These are phyloP conservation scores for Elongisporangium anandrum DNA, from an alignment of 352 stramenopile genomes.

Conservation along the genomic window DNA sequence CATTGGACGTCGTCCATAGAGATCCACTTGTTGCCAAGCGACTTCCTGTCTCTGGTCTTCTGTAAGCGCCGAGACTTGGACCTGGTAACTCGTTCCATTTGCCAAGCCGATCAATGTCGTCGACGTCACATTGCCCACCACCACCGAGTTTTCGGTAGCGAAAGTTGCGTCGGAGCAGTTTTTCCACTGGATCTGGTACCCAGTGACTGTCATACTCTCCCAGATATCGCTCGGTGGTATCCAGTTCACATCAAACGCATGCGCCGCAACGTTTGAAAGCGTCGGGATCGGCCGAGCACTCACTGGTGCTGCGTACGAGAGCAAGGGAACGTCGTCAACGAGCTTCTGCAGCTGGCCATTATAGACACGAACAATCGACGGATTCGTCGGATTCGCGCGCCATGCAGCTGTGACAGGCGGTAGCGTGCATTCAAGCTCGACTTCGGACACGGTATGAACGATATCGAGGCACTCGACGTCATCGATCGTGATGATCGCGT, in stretches of 20 bases:
- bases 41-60: slow-evolving; percentile 54
- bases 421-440: slow-evolving; percentile 72
- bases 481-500: slow-evolving; percentile 69
- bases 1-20: slow-evolving; percentile 71
- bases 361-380: slow-evolving; percentile 55
- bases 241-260: slow-evolving; percentile 84
- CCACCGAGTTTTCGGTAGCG: slow-evolving; percentile 16
- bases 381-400: slow-evolving; percentile 25
- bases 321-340: slow-evolving; percentile 43
- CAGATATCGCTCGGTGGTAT: slow-evolving; percentile 47
- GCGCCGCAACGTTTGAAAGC: slow-evolving; percentile 75
- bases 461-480: slow-evolving; percentile 63
- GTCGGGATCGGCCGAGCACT: slow-evolving; percentile 21
- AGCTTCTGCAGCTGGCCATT: slow-evolving; percentile 61
- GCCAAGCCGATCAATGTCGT: slow-evolving; percentile 80
- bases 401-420: slow-evolving; percentile 26
- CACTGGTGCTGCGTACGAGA: slow-evolving; percentile 63
- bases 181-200: slow-evolving; percentile 73
- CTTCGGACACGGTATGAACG: slow-evolving; percentile 45
- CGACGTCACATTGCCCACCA: slow-evolving; percentile 90
- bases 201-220: slow-evolving; percentile 78
- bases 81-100: slow-evolving; percentile 59
- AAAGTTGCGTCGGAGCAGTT: slow-evolving; percentile 26
- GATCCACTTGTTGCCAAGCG: slow-evolving; percentile 69
- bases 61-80: slow-evolving; percentile 69